Evolutionary conservation across 2,329 filamentous ascomycete species (phyloP).

Genomic region (Aspergillus novofumigatus): DNA sequence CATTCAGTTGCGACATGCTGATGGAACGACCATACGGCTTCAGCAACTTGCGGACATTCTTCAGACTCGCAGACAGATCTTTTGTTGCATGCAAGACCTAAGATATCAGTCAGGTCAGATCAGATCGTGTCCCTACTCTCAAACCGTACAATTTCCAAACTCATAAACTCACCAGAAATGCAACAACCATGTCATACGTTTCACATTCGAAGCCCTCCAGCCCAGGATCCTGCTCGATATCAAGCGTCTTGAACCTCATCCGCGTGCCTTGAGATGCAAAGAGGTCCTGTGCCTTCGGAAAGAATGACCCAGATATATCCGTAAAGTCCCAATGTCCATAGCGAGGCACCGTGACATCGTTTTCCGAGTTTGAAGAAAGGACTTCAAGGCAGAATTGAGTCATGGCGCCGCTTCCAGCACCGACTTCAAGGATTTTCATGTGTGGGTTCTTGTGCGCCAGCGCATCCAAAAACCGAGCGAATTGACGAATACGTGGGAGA

Average conservation of each 20-base stretch:
- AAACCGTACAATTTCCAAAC: background rate
- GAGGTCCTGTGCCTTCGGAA: constrained; percentile 3
- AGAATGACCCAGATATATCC: constrained; percentile 13
- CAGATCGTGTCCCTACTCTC: background rate
- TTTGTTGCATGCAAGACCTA: constrained; percentile 10
- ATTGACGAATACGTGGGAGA: background rate
- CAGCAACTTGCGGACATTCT: constrained; percentile 8
- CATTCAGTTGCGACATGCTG: background rate
- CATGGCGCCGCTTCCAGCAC: constrained; percentile 1
- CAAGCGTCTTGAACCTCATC: constrained; percentile 10
- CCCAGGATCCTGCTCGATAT: constrained; percentile 15
- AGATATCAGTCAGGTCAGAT: background rate
- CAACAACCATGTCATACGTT: constrained; percentile 16
- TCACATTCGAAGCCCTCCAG: constrained; percentile 14
- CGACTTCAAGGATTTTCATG: constrained; percentile 4
- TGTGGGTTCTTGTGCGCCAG: constrained; percentile 3
- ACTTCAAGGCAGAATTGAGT: background rate
- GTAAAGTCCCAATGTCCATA: constrained; percentile 12
- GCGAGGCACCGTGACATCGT: background rate
- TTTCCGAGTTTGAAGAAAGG: background rate
- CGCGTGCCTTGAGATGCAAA: constrained; percentile 7
- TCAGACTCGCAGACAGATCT: constrained; percentile 2
- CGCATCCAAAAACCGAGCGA: background rate
- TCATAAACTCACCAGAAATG: constrained; percentile 7
- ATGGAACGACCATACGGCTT: constrained; percentile 4